Base-by-base conservation (phyloP, 495 filamentous ascomycete species). In the Chaetomidium leptoderma region DNA sequence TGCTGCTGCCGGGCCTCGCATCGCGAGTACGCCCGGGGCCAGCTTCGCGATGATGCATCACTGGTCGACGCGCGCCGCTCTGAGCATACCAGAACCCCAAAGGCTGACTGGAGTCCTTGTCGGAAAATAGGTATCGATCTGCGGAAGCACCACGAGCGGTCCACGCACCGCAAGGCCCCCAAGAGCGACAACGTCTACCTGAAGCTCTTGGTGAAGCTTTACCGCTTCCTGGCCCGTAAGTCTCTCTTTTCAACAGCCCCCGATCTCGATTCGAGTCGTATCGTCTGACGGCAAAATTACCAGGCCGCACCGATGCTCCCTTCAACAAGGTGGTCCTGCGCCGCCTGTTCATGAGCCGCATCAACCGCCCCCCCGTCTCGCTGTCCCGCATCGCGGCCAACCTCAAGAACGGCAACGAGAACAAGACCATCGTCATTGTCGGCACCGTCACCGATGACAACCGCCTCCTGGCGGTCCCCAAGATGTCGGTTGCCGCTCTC, bases 181-280 rank as follows among this genome's bases (percentile, higher is more conserved):
- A 96, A 97, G 75, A 93, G 87, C 79, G 90, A 96, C 78, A 97
- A 98, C 81, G 90, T 91, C 65, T 97, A 97, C 79, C 81, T 97
- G 70, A 90, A 91, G 83, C 87, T 98, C 64, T 81, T 97, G 71
- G 91, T 97, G 78, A 97, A 97, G 86, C 89, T 98, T 27, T 98
- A 97, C 85, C 87, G 88, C 78, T 98, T 98, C 87, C 80, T 98
- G 68, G 87, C 91, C 67, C 92, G 92, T 95, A 88, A 78, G 91
- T 85, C 63, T 26, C 23, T 36, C 19, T 50, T 30, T 11, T n/a
- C n/a, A n/a, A 4, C 19, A 48, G 11, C 23, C 16, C 19, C 6
- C 23, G 5, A 36, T 19, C 14, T 13, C 45, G 17, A 21, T 23
- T 8, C 6, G n/a, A 16, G 36, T 24, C 32, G 21, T n/a, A 6